Percentiles rank a stretch among this genome's conserved stretches.
These are phyloP conservation scores for Pochonia chlamydosporia DNA, from an alignment of 2,329 filamentous ascomycete genomes.

Conservation along the genomic window DNA sequence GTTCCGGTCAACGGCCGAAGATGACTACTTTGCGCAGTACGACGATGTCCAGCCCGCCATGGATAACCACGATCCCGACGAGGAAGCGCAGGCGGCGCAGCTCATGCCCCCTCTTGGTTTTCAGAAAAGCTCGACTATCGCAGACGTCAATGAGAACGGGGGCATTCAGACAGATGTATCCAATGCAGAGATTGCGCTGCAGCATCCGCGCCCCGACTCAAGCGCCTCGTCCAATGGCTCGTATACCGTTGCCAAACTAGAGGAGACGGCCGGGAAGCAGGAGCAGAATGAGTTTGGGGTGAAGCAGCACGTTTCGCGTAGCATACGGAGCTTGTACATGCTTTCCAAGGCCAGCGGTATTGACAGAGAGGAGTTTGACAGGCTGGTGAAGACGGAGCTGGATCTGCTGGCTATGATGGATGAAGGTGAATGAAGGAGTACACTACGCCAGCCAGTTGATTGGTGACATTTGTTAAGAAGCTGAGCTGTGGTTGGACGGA, in stretches of 20 bases:
- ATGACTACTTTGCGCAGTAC: slow-evolving; percentile 72
- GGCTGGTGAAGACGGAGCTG: slow-evolving; percentile 64
- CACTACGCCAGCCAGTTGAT: no score
- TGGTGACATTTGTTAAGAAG: no score
- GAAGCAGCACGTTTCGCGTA: slow-evolving; percentile 72
- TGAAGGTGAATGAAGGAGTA: slow-evolving; percentile 31
- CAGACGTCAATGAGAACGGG: slow-evolving; percentile 16
- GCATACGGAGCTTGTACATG: slow-evolving; percentile 70
- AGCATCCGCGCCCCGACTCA: slow-evolving; percentile 54
- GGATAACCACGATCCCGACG: slow-evolving; percentile 76
- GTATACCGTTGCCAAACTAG: slow-evolving; percentile 55
- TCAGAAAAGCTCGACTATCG: slow-evolving; percentile 6
- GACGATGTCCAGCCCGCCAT: slow-evolving; percentile 73
- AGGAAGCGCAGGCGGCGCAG: slow-evolving; percentile 38
- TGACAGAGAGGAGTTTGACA: slow-evolving; percentile 67
- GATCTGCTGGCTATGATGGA: slow-evolving; percentile 66
- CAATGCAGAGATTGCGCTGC: slow-evolving; percentile 23
- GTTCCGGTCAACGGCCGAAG: slow-evolving; percentile 41
- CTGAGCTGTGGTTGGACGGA: no score
- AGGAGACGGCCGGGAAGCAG: slow-evolving; percentile 48
- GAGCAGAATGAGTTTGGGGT: slow-evolving; percentile 66
- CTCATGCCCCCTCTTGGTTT: slow-evolving; percentile 28
- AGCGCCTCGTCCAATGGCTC: slow-evolving; percentile 52
- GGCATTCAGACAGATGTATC: background rate
- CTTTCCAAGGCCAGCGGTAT: slow-evolving; percentile 68